A percentile compares a stretch with the other conserved stretches of the same genome.
These are phyloP conservation scores for Marsdenia floribunda DNA, from an alignment of 257 asterid species.

Conservation along the genomic window DNA sequence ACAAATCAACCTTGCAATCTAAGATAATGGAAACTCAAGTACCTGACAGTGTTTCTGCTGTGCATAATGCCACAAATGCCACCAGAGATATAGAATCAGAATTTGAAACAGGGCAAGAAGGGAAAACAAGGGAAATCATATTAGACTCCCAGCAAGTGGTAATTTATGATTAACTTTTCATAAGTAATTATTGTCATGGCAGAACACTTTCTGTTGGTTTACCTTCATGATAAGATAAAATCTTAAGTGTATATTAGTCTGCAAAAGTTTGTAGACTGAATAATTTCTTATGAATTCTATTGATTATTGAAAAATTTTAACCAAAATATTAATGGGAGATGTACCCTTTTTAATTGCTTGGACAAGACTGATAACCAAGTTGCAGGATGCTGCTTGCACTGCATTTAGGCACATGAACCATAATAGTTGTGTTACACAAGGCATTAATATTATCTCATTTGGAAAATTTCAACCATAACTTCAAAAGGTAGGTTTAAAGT, in stretches of 20 bases:
- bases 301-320: background rate
- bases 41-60: constrained; percentile 88
- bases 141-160: constrained; percentile 61
- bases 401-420: background rate
- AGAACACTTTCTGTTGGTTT: background rate
- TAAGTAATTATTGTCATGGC: background rate
- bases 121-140: constrained; percentile 67
- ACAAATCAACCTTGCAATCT: constrained; percentile 74
- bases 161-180: constrained; percentile 15
- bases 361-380: background rate
- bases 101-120: constrained; percentile 72
- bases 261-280: background rate
- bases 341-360: background rate
- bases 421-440: background rate
- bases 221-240: background rate
- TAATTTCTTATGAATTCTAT: background rate
- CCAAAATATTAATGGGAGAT: background rate
- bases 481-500: background rate
- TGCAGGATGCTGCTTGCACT: background rate
- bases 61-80: constrained; percentile 73
- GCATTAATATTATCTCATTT: background rate
- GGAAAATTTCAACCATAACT: background rate
- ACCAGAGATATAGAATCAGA: constrained; percentile 84
- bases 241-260: background rate
- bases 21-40: constrained; percentile 63